A percentile compares a stretch with the other conserved stretches of the same genome.
These are phyloP conservation scores for Lagenidium giganteum DNA, from an alignment of 352 stramenopile species.

Conservation along the genomic window DNA sequence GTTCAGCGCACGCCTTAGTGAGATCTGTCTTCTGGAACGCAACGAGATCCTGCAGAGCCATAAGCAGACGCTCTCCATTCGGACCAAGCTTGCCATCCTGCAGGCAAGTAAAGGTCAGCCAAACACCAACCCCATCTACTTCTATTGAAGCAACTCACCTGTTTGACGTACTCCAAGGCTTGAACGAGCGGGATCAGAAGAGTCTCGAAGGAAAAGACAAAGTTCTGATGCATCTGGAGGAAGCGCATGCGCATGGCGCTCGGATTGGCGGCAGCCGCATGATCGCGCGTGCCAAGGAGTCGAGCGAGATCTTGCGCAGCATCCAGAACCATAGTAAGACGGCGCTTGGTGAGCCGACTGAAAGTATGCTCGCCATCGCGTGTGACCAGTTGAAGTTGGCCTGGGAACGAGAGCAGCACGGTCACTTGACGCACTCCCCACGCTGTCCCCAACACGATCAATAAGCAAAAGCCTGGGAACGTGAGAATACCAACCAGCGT, in stretches of 20 bases:
- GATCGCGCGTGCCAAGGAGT: conserved; percentile 25
- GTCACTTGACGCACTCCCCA: conserved; percentile 39
- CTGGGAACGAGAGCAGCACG: conserved; percentile 62
- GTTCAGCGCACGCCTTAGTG: conserved; percentile 25
- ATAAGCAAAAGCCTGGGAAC: conserved; percentile 40
- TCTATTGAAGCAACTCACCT: conserved; percentile 7
- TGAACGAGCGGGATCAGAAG: conserved; percentile 52
- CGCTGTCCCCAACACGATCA: conserved; percentile 28
- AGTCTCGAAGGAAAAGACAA: conserved; percentile 59
- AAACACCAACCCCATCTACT: not conserved
- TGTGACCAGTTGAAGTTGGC: conserved; percentile 71
- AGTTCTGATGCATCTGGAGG: conserved; percentile 62
- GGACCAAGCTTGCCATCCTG: conserved; percentile 25
- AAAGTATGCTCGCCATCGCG: conserved; percentile 79
- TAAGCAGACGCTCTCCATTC: conserved; percentile 43
- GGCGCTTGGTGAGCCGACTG: conserved; percentile 57
- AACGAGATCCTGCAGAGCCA: conserved; percentile 30
- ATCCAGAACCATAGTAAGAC: conserved; percentile 65
- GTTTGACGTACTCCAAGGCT: conserved; percentile 51
- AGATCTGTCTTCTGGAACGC: conserved; percentile 32
- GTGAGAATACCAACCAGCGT: conserved; percentile 45
- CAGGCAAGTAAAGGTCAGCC: not conserved
- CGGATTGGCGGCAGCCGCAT: conserved; percentile 1
- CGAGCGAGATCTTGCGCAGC: conserved; percentile 41
- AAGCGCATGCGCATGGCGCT: conserved; percentile 30